phyloP scores from a whole-genome alignment of 441 rosid species.

The Pelargonium myrrhifolium region DNA sequence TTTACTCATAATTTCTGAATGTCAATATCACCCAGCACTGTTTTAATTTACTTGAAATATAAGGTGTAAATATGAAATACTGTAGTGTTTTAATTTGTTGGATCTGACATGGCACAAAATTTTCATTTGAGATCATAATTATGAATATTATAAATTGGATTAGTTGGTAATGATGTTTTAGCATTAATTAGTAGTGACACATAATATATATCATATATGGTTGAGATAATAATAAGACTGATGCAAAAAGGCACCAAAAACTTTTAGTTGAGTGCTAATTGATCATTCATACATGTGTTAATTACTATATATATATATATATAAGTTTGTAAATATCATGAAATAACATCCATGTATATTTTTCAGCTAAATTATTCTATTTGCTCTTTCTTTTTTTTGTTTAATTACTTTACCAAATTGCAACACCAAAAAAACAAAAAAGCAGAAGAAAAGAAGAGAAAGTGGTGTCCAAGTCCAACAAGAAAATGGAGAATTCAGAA shows the following conservation, averaged over 20 bases:
- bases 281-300: background rate
- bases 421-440: background rate
- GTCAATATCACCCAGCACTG: background rate
- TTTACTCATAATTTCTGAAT: slow-evolving; percentile 22
- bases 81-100: no score
- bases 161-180: background rate
- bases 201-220: background rate
- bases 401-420: no score
- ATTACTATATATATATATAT: no score
- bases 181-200: background rate
- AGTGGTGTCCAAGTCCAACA: no score
- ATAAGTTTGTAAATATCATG: background rate
- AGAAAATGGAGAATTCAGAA: background rate
- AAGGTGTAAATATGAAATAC: no score
- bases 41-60: no score
- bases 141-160: background rate
- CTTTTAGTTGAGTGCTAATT: background rate
- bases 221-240: background rate
- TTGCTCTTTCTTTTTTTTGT: no score
- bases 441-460: background rate
- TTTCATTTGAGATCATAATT: no score
- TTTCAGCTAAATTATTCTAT: no score
- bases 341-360: background rate
- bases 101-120: no score
- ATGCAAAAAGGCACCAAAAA: background rate